These are phyloP conservation scores for Curvularia sp. DNA, from an alignment of 2,329 filamentous ascomycete species.

Conservation along the genomic window DNA sequence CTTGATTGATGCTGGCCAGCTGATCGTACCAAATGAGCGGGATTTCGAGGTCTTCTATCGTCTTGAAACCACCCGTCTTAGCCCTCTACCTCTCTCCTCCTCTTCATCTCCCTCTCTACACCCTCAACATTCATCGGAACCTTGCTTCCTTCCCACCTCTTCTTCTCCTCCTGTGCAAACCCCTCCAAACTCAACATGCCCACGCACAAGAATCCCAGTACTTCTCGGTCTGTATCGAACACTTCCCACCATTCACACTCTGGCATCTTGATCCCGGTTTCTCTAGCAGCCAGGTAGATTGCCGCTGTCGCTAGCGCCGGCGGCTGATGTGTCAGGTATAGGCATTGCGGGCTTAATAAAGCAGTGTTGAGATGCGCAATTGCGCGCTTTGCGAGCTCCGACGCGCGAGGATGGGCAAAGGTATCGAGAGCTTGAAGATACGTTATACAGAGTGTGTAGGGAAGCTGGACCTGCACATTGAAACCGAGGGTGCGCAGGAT, in stretches of 20 bases:
- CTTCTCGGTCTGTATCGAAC: constrained; percentile 93
- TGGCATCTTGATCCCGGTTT: constrained; percentile 78
- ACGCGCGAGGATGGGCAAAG: constrained; percentile 53
- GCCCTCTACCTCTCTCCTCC: constrained; percentile 43
- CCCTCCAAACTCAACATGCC: constrained; percentile 79
- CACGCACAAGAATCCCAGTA: constrained; percentile 90
- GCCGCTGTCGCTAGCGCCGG: constrained; percentile 83
- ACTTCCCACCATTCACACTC: constrained; percentile 96
- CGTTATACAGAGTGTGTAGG: constrained; percentile 85
- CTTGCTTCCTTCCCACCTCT: constrained; percentile 58
- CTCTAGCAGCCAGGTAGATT: constrained; percentile 86
- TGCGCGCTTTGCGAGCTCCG: constrained; percentile 67
- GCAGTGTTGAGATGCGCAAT: constrained; percentile 85
- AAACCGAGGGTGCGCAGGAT: constrained; percentile 80
- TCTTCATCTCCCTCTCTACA: constrained; percentile 67
- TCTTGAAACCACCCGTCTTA: background rate
- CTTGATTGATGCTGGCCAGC: background rate
- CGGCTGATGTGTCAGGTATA: constrained; percentile 93
- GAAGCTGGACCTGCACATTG: constrained; percentile 82
- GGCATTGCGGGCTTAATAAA: constrained; percentile 82
- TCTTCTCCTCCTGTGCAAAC: constrained; percentile 67
- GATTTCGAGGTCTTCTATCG: background rate
- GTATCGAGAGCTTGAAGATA: constrained; percentile 90
- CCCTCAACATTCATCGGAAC: constrained; percentile 66
- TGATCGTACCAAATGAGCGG: background rate